phyloP scores from a whole-genome alignment of 75 land plant species.

The Chamaecyparis obtusa region DNA sequence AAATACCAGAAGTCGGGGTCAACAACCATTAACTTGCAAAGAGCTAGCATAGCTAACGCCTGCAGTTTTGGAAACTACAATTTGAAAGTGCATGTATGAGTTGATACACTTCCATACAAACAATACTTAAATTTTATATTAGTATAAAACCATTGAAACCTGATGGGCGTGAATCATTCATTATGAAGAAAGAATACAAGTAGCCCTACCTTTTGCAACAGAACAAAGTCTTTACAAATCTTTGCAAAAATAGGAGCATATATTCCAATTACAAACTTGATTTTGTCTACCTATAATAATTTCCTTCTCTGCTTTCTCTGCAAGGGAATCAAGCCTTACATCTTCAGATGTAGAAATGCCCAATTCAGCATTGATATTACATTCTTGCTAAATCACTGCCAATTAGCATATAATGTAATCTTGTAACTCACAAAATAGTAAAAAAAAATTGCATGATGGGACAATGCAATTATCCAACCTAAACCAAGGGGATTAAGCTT shows the following conservation, averaged over 20 bases:
- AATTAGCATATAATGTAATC: neutral
- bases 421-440: neutral
- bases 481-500: neutral
- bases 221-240: conserved; percentile 69
- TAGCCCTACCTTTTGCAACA: conserved; percentile 77
- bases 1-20: conserved; percentile 92
- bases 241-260: conserved; percentile 88
- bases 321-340: conserved; percentile 64
- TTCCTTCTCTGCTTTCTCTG: conserved; percentile 85
- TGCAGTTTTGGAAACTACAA: conserved; percentile 80
- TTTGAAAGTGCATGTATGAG: neutral
- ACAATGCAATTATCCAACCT: neutral
- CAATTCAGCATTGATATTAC: conserved; percentile 81
- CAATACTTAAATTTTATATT: neutral
- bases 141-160: neutral
- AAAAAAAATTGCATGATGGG: neutral
- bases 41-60: too few species aligned
- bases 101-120: neutral
- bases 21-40: too few species aligned
- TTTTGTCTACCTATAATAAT: conserved; percentile 61
- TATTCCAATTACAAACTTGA: conserved; percentile 61
- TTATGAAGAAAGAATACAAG: neutral
- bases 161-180: too few species aligned
- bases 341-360: conserved; percentile 93
- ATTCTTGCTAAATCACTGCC: conserved; percentile 36